Conservation (phyloP, 75 land plant genomes). For the Selaginella moellendorffii region DNA sequence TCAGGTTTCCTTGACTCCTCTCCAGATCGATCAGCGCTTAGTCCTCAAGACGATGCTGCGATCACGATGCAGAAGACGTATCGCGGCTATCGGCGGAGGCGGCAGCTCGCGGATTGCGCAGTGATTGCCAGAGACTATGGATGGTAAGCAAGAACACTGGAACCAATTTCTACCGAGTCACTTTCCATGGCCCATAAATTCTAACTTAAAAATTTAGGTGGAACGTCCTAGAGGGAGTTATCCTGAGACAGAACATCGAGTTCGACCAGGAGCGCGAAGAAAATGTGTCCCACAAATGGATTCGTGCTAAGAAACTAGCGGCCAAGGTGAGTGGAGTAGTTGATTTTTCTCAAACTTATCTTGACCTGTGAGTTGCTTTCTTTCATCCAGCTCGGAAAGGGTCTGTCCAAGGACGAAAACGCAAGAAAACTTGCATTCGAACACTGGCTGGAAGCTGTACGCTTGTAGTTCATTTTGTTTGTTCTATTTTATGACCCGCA, state of each 20-base stretch:
- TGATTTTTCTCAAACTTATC: background rate
- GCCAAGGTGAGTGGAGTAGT: conserved; percentile 30
- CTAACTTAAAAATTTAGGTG: conserved; percentile 36
- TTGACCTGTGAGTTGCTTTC: background rate
- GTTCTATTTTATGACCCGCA: no score
- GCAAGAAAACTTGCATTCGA: conserved; percentile 83
- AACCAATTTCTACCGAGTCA: no score
- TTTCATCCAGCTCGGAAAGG: conserved; percentile 96
- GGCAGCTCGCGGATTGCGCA: background rate
- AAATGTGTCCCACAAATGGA: conserved; percentile 31
- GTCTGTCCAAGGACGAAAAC: conserved; percentile 71
- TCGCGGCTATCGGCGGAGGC: background rate
- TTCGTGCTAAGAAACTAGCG: conserved; percentile 49
- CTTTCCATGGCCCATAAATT: background rate
- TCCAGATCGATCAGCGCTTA: no score
- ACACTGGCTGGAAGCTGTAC: conserved; percentile 98
- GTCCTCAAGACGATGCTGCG: background rate
- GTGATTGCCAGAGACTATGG: background rate
- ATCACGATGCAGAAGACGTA: background rate
- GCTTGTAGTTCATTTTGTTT: no score
- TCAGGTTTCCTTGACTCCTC: background rate
- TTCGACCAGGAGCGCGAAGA: conserved; percentile 22
- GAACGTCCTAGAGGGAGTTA: conserved; percentile 63
- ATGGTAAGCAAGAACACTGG: background rate
- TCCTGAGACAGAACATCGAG: conserved; percentile 40